A percentile compares a stretch with the other conserved stretches of the same genome.
phyloP scores from a whole-genome alignment of 2,329 filamentous ascomycete genomes.

The Epichloe coenophiala region DNA sequence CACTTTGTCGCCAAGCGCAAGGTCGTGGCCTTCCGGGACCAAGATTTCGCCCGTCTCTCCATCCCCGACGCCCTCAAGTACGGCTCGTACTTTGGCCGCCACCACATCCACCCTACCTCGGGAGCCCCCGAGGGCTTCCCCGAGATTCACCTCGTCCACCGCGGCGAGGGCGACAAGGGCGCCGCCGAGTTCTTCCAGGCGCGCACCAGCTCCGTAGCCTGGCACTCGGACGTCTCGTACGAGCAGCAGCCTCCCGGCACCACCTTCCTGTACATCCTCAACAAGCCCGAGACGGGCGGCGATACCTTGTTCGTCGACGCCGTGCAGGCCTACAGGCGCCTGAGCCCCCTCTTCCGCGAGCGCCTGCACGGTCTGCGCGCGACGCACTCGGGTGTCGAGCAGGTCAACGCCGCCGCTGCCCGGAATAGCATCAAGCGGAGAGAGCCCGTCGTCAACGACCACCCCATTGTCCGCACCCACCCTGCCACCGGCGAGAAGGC shows the following conservation, averaged over 20 bases:
- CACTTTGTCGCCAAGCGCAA: constrained; percentile 64
- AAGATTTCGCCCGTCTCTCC: constrained; percentile 57
- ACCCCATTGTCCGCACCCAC: constrained; percentile 71
- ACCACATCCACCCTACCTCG: constrained; percentile 70
- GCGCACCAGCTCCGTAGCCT: constrained; percentile 68
- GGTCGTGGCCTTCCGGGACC: constrained; percentile 64
- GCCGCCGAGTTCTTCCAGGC: constrained; percentile 47
- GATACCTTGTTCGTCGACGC: constrained; percentile 76
- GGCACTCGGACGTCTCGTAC: constrained; percentile 83
- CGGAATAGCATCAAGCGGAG: constrained; percentile 59
- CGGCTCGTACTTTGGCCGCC: constrained; percentile 64
- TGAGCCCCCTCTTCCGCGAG: constrained; percentile 68
- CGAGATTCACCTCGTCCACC: constrained; percentile 67
- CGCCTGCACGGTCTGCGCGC: constrained; percentile 69
- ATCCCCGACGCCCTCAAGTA: constrained; percentile 57
- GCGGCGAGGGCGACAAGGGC: constrained; percentile 38
- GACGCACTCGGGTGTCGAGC: constrained; percentile 70
- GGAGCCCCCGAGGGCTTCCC: constrained; percentile 63
- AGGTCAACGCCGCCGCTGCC: constrained; percentile 55
- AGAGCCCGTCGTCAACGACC: constrained; percentile 59
- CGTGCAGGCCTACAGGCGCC: constrained; percentile 65
- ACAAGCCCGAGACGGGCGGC: constrained; percentile 65
- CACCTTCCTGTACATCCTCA: constrained; percentile 80
- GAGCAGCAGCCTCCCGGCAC: constrained; percentile 81
- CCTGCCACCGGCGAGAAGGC: constrained; percentile 75